Conservation (phyloP, 345 rosid genomes). For the Hypericum androsaemum region DNA sequence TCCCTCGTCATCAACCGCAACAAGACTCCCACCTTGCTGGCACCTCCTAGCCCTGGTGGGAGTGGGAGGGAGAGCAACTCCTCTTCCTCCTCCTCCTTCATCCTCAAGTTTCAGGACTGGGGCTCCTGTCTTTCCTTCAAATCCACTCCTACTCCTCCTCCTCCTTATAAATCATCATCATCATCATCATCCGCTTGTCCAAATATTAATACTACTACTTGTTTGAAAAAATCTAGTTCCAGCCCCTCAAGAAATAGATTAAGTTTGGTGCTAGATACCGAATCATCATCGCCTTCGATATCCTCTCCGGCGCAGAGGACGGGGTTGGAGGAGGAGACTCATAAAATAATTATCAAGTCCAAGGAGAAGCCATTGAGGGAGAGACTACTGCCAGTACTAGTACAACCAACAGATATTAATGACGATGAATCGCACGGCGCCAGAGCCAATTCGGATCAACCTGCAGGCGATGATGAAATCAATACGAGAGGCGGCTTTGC, state of each 20-base stretch:
- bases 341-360: neutral
- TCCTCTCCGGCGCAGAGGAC: no score
- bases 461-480: neutral
- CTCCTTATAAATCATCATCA: neutral
- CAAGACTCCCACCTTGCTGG: neutral
- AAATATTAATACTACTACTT: no score
- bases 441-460: neutral
- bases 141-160: neutral
- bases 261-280: neutral
- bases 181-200: no score
- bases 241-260: no score
- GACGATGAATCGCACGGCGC: neutral
- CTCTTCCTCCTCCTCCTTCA: constrained; percentile 22
- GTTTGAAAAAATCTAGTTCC: no score
- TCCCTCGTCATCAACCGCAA: constrained; percentile 25
- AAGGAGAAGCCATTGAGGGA: constrained; percentile 65
- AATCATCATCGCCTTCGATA: no score
- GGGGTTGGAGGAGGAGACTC: neutral
- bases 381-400: constrained; percentile 26
- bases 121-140: constrained; percentile 22
- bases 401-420: neutral
- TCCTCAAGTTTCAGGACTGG: constrained; percentile 30
- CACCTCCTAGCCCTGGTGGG: constrained; percentile 26
- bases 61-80: constrained; percentile 11
- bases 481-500: constrained; percentile 12